Evolutionary conservation across 2,329 filamentous ascomycete species (phyloP), one percentile per base, ranked within the genome.

Genomic region (Arthrocladium fulminans): DNA sequence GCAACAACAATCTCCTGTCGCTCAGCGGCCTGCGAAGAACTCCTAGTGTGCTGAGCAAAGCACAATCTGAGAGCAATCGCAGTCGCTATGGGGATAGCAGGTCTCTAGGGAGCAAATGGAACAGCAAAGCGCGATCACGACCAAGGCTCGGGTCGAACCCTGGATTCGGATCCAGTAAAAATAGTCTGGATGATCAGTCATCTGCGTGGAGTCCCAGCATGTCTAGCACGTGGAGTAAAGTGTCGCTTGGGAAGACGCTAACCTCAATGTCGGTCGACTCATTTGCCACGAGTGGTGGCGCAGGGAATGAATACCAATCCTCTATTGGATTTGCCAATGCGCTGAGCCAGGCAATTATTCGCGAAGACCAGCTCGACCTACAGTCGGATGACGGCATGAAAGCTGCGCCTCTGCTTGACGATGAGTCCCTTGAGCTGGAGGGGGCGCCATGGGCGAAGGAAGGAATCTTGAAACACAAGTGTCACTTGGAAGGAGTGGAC

Each of bases 381-480:
- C 60, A 72, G 71, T 57, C 71, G 54, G 82, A 83, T 57, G 80
- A 83, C 24, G 77, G 80, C 20, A 67, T 80, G 27, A 73, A 73
- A 41, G 71, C 71, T 1, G 73, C 77, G 3, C 80, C 84, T 22
- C 71, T 96, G 8, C 78, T 97, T 0, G 90, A 96, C 60, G 92
- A 97, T 60, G 92, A 98, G 61, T 88, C 84, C 0, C 76, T 98
- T 10, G 89, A 94, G 61, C 80, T 98, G 32, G 81, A 85, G 9
- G 92, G 92, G 20, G 87, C 92, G n/a, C 92, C 92, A 0, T 98
- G 92, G 92, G 84, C 94, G 23, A 98, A 98, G 68, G 92, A 98
- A 67, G 92, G 92, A 53, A 87, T 94, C 58, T 74, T 97, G 17
- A 90, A 90, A 57, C 90, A 98, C 70, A 97, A 97, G 67, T 90